Base-by-base conservation (phyloP, 129 eudicot species). In the Chrysanthemum lavandulifolium region DNA sequence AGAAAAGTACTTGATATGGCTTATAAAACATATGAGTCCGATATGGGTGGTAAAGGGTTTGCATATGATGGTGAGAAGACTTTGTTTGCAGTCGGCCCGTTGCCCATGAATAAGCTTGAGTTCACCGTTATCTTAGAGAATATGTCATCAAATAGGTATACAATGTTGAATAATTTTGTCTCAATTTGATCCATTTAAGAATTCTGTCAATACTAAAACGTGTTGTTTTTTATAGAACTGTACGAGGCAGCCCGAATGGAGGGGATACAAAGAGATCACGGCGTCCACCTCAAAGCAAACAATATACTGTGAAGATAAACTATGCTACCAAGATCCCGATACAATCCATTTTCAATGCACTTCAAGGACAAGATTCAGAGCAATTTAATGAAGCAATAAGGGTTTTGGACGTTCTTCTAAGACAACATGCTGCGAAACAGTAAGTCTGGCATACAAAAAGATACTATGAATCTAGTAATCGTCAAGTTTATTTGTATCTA, bases 371-470 rank as follows among this genome's bases (percentile, higher is more conserved):
- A 33, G 96, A 89, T 65, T 81, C 93, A 0, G 97, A 90, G 78
- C 87, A 87, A 57, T 87, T 90, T 5, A 82, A 77, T 61, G 99
- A 95, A 57, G 99, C 99, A 9, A 57, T 95, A 2, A 66, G 99
- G 74, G 99, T 95, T 59, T 73, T 95, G 13, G 97, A 95, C 72
- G 85, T 95, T 55, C 84, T 95, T 61, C 67, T 91, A 65, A 80
- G 99, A 81, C 99, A 95, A 74, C 97, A 91, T 81, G 97, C 97
- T 18, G 91, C 97, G 1, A 95, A 88, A 63, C 91, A 90, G 99
- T 95, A 84, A 75, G 89, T 84, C 25, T 15, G 56, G 25, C 13
- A n/a, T 15, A 10, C 25, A 27, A 13, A 16, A 31, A 47, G 21
- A 23, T n/a, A 29, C 64, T 14, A 40, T 40, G 47, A 40, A 40